A percentile compares a stretch with the other conserved stretches of the same genome.
Conservation (phyloP, 768 basidiomycete genomes). For the Coprinopsis strossmayeri region DNA sequence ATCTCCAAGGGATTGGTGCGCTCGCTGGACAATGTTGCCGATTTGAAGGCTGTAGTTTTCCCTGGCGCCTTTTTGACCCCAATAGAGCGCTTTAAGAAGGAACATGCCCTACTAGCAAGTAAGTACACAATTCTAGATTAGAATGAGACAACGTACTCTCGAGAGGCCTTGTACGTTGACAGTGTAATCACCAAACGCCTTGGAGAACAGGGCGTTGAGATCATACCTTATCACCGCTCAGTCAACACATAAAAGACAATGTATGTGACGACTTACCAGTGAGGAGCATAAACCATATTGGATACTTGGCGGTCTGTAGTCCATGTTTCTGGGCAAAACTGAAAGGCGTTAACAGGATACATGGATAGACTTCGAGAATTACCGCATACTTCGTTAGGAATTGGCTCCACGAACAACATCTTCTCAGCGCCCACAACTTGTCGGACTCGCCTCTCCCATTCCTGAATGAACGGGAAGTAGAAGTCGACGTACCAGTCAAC, state of each 20-base stretch:
- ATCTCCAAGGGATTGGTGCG: slow-evolving; percentile 68
- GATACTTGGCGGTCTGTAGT: slow-evolving; percentile 43
- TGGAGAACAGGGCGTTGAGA: slow-evolving; percentile 79
- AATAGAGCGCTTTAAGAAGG: slow-evolving; percentile 72
- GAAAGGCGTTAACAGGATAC: background rate
- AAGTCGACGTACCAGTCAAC: slow-evolving; percentile 85
- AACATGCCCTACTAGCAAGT: slow-evolving; percentile 68
- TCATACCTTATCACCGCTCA: slow-evolving; percentile 71
- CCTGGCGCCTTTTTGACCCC: slow-evolving; percentile 76
- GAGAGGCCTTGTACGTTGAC: slow-evolving; percentile 94
- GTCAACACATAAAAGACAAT: background rate
- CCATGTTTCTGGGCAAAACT: slow-evolving; percentile 83
- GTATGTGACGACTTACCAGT: slow-evolving; percentile 21
- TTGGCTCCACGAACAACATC: slow-evolving; percentile 72
- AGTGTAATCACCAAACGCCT: slow-evolving; percentile 77
- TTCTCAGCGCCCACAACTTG: slow-evolving; percentile 42
- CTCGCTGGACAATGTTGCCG: slow-evolving; percentile 65
- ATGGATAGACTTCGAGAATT: background rate
- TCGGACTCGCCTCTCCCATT: slow-evolving; percentile 61
- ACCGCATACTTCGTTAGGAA: slow-evolving; percentile 81
- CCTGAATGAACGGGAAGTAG: slow-evolving; percentile 70
- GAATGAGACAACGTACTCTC: slow-evolving; percentile 41
- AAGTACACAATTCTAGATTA: no score
- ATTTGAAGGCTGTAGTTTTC: slow-evolving; percentile 84
- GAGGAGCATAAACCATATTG: slow-evolving; percentile 31